Conservation (phyloP, 2,329 filamentous ascomycete species). For the Fusarium pseudograminearum region DNA sequence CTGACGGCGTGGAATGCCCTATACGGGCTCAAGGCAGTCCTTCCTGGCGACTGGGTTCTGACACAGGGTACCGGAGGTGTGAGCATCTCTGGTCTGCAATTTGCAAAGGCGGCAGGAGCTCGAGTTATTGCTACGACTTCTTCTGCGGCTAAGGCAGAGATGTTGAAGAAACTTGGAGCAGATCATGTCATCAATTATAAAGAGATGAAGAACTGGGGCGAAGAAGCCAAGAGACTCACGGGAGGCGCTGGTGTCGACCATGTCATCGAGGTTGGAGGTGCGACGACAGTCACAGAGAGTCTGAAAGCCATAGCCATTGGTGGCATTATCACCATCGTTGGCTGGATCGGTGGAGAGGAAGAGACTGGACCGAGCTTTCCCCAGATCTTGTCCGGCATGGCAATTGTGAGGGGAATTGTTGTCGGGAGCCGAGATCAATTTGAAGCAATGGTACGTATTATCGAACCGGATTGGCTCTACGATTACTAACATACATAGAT, state of each 20-base stretch:
- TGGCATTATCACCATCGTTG: neutral
- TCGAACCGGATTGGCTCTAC: neutral
- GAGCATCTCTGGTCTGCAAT: neutral
- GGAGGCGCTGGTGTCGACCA: neutral
- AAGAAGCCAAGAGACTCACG: neutral
- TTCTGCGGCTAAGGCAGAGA: neutral
- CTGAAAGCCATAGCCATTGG: neutral
- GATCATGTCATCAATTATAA: constrained; percentile 1
- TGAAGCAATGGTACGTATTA: neutral
- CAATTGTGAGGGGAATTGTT: neutral
- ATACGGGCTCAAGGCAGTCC: neutral
- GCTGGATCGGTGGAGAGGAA: neutral
- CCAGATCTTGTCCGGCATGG: neutral
- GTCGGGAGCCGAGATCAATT: neutral
- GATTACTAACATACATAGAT: neutral
- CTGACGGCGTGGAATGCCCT: neutral
- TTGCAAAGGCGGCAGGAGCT: neutral
- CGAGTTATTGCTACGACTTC: neutral
- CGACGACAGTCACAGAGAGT: neutral
- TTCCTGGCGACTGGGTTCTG: neutral
- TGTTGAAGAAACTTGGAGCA: neutral
- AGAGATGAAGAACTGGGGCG: neutral
- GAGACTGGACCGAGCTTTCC: neutral
- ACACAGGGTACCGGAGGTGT: neutral
- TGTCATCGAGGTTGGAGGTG: neutral